A percentile compares a stretch with the other conserved stretches of the same genome.
Conservation (phyloP, 2,329 filamentous ascomycete genomes). For the Chalara sp. region DNA sequence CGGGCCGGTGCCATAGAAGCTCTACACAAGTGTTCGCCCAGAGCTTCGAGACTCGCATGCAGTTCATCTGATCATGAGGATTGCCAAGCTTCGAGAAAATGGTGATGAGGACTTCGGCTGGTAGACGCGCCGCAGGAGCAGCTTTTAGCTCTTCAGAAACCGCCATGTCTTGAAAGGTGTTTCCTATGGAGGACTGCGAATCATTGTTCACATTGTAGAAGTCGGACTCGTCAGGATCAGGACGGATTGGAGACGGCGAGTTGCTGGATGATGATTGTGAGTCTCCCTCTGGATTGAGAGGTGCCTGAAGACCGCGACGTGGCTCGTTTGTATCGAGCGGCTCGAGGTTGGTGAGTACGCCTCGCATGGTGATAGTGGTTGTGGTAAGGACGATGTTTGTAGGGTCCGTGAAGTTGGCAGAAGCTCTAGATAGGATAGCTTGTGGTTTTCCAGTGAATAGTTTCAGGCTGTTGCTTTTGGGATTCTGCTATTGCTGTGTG, state of each 20-base stretch:
- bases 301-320: conserved; percentile 16
- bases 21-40: conserved; percentile 93
- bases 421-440: too few species aligned
- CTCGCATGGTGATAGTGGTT: conserved; percentile 17
- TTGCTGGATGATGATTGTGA: conserved; percentile 51
- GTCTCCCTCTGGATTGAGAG: conserved; percentile 24
- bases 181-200: conserved; percentile 83
- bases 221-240: conserved; percentile 86
- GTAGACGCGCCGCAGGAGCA: conserved; percentile 73
- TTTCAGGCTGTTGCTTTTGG: too few species aligned
- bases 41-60: conserved; percentile 88
- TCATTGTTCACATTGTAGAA: conserved; percentile 87
- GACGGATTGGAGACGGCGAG: conserved; percentile 55
- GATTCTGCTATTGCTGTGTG: too few species aligned
- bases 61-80: conserved; percentile 72
- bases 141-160: conserved; percentile 58
- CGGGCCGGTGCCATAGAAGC: conserved; percentile 87
- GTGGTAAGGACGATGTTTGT: neutral
- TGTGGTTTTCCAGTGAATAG: too few species aligned
- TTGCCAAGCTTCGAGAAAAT: conserved; percentile 80
- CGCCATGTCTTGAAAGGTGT: conserved; percentile 27
- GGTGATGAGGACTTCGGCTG: conserved; percentile 89
- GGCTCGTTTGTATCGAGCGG: conserved; percentile 14
- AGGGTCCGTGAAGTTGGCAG: neutral
- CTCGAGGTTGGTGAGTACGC: conserved; percentile 17